phyloP scores from a whole-genome alignment of 106 monocot species.

The Narthecium ossifragum region DNA sequence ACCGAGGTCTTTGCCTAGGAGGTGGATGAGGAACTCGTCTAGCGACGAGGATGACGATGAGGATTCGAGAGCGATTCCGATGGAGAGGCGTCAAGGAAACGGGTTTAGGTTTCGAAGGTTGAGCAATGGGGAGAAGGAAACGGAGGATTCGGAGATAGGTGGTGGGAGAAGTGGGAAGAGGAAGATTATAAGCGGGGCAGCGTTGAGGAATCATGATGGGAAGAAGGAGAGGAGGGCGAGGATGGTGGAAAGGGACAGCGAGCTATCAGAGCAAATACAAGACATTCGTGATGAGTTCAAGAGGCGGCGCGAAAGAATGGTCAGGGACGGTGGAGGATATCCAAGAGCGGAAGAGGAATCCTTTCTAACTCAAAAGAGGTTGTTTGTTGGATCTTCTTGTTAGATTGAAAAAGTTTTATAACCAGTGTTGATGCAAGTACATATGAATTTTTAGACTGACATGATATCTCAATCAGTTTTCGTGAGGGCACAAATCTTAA shows the following conservation, averaged over 20 bases:
- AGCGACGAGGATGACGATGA: slow-evolving; percentile 39
- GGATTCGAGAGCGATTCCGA: slow-evolving; percentile 9
- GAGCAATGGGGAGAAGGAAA: slow-evolving; percentile 13
- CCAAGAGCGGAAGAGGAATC: slow-evolving; percentile 27
- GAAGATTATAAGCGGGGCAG: slow-evolving; percentile 58
- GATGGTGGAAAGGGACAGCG: slow-evolving; percentile 21
- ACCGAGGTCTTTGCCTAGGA: not conserved
- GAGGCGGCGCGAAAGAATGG: slow-evolving; percentile 11
- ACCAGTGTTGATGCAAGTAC: too few relatives aligned
- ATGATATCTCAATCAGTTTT: too few relatives aligned
- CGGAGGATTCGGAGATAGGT: too few relatives aligned
- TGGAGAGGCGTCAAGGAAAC: not conserved
- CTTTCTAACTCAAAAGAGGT: slow-evolving; percentile 69
- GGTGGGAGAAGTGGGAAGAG: slow-evolving; percentile 26
- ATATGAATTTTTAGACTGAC: too few relatives aligned
- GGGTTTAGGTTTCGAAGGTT: slow-evolving; percentile 18
- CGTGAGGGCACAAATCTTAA: too few relatives aligned
- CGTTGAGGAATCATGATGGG: slow-evolving; percentile 52
- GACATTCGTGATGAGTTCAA: slow-evolving; percentile 45
- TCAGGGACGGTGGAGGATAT: too few relatives aligned
- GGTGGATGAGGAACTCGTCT: slow-evolving; percentile 38
- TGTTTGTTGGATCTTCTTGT: not conserved
- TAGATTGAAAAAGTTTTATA: too few relatives aligned
- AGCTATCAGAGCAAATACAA: slow-evolving; percentile 24
- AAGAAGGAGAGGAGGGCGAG: slow-evolving; percentile 41